These are phyloP conservation scores for Neonothopanus nambi DNA, from an alignment of 1,284 basidiomycete species.

Conservation along the genomic window DNA sequence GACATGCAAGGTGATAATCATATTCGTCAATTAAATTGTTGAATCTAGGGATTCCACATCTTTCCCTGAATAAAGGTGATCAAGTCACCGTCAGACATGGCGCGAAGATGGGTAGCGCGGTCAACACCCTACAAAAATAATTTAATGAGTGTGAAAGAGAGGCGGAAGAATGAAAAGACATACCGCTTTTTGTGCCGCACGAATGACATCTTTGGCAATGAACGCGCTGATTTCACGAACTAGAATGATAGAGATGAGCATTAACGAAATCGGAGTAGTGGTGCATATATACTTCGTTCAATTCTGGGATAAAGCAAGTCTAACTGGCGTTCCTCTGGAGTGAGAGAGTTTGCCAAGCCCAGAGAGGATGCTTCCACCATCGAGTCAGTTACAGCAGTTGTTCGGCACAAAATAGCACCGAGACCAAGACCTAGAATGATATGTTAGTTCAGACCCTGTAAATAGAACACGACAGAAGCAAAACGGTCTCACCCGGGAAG, in stretches of 20 bases:
- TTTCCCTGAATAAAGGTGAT: constrained; percentile 53
- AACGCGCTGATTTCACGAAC: constrained; percentile 79
- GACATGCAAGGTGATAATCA: neutral
- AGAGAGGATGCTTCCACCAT: constrained; percentile 83
- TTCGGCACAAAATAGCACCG: constrained; percentile 72
- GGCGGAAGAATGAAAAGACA: constrained; percentile 24
- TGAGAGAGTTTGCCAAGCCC: constrained; percentile 79
- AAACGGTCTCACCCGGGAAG: constrained; percentile 62
- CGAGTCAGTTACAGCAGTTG: constrained; percentile 66
- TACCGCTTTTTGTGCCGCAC: constrained; percentile 75
- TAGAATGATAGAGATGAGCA: constrained; percentile 12
- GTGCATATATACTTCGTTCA: constrained; percentile 54
- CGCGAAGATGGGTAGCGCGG: constrained; percentile 52
- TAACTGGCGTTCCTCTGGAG: constrained; percentile 62
- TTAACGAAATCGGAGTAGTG: neutral
- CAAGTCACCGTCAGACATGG: constrained; percentile 57
- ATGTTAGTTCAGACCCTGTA: too few species aligned
- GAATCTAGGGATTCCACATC: constrained; percentile 66
- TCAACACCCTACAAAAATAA: constrained; percentile 54
- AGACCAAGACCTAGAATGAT: constrained; percentile 68
- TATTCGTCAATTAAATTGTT: neutral
- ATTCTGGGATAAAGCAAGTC: constrained; percentile 78
- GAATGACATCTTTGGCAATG: constrained; percentile 76
- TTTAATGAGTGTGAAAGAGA: constrained; percentile 7
- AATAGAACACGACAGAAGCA: constrained; percentile 4